Conservation (phyloP, 164 flowering plant genomes). For the Buxus sempervirens region DNA sequence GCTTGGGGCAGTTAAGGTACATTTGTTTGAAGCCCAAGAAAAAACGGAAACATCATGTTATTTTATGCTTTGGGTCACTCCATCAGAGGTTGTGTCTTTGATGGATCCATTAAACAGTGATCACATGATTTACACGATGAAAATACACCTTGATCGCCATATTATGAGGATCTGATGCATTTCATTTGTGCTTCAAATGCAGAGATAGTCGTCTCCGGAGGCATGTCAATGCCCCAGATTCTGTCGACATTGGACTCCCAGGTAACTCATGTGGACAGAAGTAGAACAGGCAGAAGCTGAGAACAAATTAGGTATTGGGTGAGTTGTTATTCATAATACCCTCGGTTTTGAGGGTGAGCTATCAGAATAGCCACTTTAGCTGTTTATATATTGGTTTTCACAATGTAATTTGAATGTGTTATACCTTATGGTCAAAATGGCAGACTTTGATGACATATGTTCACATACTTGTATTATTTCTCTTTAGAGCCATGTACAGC, state of each 20-base stretch:
- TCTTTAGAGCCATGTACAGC: not conserved
- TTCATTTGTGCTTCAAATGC: constrained; percentile 11
- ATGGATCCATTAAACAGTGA: too few relatives aligned
- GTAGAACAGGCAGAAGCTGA: constrained; percentile 33
- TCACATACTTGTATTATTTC: not conserved
- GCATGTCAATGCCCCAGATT: constrained; percentile 54
- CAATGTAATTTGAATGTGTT: not conserved
- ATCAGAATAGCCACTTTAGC: not conserved
- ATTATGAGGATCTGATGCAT: not conserved
- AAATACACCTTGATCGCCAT: not conserved
- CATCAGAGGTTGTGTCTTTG: too few relatives aligned
- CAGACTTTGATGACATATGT: not conserved
- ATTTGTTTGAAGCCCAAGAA: too few relatives aligned
- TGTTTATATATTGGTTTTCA: not conserved
- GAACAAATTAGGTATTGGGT: not conserved
- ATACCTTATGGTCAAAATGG: too few relatives aligned
- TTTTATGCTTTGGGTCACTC: too few relatives aligned
- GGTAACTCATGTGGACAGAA: constrained; percentile 25
- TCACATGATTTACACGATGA: too few relatives aligned
- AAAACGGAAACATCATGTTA: too few relatives aligned
- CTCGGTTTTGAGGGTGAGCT: not conserved
- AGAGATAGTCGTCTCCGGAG: constrained; percentile 53
- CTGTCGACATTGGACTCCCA: constrained; percentile 35
- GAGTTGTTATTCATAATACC: not conserved
- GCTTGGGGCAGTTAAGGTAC: too few relatives aligned